These are phyloP conservation scores for Aotearoamyces nothofagi DNA, from an alignment of 2,329 filamentous ascomycete genomes.

Conservation along the genomic window DNA sequence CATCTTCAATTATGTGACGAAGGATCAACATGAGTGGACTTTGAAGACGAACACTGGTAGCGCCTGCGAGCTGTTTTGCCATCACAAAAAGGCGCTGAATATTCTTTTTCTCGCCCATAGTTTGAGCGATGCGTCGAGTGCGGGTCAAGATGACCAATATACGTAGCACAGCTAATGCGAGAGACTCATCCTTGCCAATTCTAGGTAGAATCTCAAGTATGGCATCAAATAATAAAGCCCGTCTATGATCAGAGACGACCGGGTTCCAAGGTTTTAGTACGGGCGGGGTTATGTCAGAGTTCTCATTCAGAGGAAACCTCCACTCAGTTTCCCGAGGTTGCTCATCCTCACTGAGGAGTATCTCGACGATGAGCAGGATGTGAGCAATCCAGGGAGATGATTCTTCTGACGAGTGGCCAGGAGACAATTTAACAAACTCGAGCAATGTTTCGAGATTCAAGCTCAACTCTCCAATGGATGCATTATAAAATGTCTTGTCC, in stretches of 20 bases:
- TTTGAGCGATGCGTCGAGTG: constrained; percentile 55
- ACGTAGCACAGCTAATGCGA: constrained; percentile 71
- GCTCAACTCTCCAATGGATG: constrained; percentile 58
- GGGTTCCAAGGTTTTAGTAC: constrained; percentile 43
- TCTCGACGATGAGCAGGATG: constrained; percentile 79
- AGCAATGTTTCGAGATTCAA: constrained; percentile 65
- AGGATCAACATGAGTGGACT: constrained; percentile 57
- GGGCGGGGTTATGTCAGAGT: constrained; percentile 33
- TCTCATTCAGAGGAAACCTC: constrained; percentile 38
- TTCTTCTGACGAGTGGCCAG: constrained; percentile 55
- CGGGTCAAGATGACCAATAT: constrained; percentile 82
- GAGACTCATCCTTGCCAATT: constrained; percentile 71
- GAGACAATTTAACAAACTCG: constrained; percentile 58
- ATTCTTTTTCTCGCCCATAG: constrained; percentile 75
- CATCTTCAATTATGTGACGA: constrained; percentile 88
- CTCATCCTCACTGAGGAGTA: constrained; percentile 76
- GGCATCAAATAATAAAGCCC: constrained; percentile 55
- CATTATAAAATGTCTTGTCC: constrained; percentile 64
- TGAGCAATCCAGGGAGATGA: constrained; percentile 88
- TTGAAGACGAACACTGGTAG: constrained; percentile 61
- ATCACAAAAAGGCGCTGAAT: constrained; percentile 85
- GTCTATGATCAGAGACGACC: constrained; percentile 48
- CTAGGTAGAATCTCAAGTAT: constrained; percentile 75
- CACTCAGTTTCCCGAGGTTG: constrained; percentile 63
- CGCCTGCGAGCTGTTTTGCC: constrained; percentile 78